These are phyloP conservation scores for Ganoderma leucocontextum DNA, from an alignment of 1,284 basidiomycete species.

Conservation along the genomic window DNA sequence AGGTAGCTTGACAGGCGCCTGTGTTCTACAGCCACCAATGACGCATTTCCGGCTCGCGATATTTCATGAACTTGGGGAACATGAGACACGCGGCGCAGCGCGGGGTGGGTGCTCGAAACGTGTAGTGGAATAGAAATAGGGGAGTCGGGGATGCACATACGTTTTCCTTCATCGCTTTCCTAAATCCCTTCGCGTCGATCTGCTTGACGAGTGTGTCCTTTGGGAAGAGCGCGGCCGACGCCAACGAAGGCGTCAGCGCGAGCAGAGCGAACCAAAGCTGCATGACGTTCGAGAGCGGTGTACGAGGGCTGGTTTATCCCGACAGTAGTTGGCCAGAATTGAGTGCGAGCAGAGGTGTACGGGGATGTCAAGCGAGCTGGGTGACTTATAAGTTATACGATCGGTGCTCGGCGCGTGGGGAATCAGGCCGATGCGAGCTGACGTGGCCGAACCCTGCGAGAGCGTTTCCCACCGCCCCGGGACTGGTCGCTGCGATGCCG, in stretches of 20 bases:
- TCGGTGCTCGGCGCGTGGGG: conserved; percentile 32
- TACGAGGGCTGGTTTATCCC: background rate
- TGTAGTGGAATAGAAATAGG: background rate
- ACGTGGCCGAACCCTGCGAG: conserved; percentile 38
- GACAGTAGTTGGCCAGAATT: conserved; percentile 1
- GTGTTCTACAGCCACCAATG: background rate
- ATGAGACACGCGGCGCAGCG: background rate
- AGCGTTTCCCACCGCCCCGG: conserved; percentile 40
- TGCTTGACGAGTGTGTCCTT: conserved; percentile 76
- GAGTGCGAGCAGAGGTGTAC: conserved; percentile 20
- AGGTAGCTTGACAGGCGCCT: conserved; percentile 7
- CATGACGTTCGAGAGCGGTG: conserved; percentile 27
- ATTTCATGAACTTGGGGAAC: background rate
- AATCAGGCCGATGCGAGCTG: conserved; percentile 34
- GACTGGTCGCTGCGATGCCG: conserved; percentile 33
- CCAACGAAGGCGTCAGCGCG: conserved; percentile 58
- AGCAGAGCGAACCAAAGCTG: conserved; percentile 41
- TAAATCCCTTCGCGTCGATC: conserved; percentile 79
- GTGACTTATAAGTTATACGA: conserved; percentile 38
- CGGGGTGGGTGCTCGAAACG: background rate
- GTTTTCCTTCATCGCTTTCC: conserved; percentile 77
- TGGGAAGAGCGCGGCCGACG: conserved; percentile 79
- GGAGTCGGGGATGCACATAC: conserved; percentile 52
- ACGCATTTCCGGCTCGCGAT: background rate
- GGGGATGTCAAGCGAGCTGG: conserved; percentile 18